Evolutionary conservation across 2,329 filamentous ascomycete species (phyloP), one percentile per base, ranked within the genome.

Genomic region (Diaporthe capsici): DNA sequence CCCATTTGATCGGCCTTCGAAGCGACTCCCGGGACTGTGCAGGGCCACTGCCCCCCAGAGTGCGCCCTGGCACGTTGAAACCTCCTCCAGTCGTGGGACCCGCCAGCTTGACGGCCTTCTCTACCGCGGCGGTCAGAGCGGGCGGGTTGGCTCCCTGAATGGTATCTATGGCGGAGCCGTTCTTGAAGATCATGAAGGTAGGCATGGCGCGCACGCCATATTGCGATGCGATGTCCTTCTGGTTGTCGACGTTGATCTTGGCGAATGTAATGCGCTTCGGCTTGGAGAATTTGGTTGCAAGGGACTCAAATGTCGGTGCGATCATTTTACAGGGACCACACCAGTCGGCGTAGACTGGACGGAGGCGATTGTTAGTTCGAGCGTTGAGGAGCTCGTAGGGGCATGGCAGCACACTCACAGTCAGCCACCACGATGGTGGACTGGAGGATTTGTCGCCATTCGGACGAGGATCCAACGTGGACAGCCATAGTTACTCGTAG

Each of bases 261-360:
- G 92, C 92, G 83, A 98, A 99, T 63, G 94, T 94, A 81, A 98
- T 94, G 82, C 92, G 92, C 81, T 93, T 93, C 22, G 95, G 93
- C 79, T 95, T 92, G 67, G 95, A 92, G 81, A 97, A 91, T 83
- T 96, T 94, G 76, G 90, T 88, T 65, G 95, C 91, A 75, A 98
- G 92, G 80, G 93, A 92, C 82, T 98, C 95, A 84, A 97, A 98
- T 75, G 94, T 91, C 28, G 96, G 96, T 68, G 94, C 94, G 79
- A 98, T 97, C 83, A 93, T 91, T 86, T 97, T 97, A 90, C 96
- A 98, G 81, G 96, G 95, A 74, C 93, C 94, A 84, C 95, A 98
- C 94, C 95, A 98, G 86, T 97, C 94, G 84, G 96, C 96, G 82
- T 97, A 97, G 89, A 98, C 95, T 97, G 80, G 68, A 51, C 80